Conservation (phyloP, 139 green algal species). For the Marvania coccoides region DNA sequence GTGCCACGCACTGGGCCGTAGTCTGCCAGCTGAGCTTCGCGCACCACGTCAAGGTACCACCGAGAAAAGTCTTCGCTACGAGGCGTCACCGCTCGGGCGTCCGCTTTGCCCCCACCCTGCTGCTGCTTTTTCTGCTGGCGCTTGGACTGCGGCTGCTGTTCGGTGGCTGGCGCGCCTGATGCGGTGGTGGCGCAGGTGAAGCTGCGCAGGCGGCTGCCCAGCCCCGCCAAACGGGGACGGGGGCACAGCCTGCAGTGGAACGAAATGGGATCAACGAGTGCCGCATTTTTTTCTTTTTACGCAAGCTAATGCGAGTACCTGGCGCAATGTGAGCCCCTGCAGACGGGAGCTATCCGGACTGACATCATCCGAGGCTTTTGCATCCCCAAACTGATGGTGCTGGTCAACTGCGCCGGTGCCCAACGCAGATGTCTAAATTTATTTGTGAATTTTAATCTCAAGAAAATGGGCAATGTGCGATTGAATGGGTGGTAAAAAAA, state of each 20-base stretch:
- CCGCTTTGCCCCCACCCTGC: constrained; percentile 27
- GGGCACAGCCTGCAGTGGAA: background rate
- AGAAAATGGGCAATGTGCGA: too few relatives aligned
- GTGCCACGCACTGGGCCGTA: constrained; percentile 97
- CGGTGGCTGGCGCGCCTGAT: background rate
- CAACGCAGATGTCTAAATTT: too few relatives aligned
- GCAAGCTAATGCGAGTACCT: background rate
- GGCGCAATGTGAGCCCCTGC: background rate
- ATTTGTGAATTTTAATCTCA: too few relatives aligned
- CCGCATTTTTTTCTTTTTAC: background rate
- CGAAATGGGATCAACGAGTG: background rate
- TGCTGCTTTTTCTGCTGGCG: constrained; percentile 21
- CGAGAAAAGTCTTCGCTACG: constrained; percentile 77
- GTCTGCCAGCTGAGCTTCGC: constrained; percentile 88
- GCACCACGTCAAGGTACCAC: constrained; percentile 96
- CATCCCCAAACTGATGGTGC: too few relatives aligned
- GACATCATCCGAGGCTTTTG: background rate
- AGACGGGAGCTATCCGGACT: background rate
- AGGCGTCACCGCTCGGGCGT: constrained; percentile 64
- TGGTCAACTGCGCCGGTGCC: too few relatives aligned
- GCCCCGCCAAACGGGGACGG: background rate
- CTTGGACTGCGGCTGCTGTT: constrained; percentile 22
- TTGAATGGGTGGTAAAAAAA: too few relatives aligned
- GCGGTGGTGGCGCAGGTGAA: constrained; percentile 21
- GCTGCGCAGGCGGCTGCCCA: background rate